Percentiles rank a stretch among this genome's conserved stretches.
phyloP scores from a whole-genome alignment of 129 eudicot genomes.

The Chrysanthemum seticuspe region DNA sequence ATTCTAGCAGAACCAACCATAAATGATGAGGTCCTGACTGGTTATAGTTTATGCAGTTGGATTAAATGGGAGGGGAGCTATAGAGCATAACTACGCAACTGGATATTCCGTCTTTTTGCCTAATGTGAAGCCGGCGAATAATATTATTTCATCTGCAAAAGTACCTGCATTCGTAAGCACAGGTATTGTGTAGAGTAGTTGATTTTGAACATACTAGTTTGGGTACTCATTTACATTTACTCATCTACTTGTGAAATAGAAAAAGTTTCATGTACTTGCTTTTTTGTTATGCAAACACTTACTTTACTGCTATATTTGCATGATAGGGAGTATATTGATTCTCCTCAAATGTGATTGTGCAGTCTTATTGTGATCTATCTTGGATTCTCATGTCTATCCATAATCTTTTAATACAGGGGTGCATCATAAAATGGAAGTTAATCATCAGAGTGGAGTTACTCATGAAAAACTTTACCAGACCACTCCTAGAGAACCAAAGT shows the following conservation, averaged over 20 bases:
- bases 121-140: conserved; percentile 41
- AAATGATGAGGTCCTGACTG: background rate
- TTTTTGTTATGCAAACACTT: background rate
- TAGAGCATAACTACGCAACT: conserved; percentile 52
- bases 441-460: conserved; percentile 46
- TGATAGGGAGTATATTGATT: background rate
- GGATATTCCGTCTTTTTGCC: conserved; percentile 47
- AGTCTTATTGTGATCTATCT: background rate
- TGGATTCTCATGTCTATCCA: background rate
- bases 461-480: conserved; percentile 37
- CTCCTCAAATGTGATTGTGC: background rate
- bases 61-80: conserved; percentile 29
- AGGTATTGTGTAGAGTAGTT: conserved; percentile 31
- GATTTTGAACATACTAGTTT: conserved; percentile 1
- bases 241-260: too few species aligned
- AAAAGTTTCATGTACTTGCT: background rate
- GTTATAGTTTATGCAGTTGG: conserved; percentile 43
- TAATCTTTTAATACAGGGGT: conserved; percentile 37
- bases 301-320: background rate
- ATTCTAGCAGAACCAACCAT: background rate
- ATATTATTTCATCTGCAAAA: conserved; percentile 33
- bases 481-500: conserved; percentile 43
- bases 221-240: background rate
- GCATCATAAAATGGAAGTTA: conserved; percentile 59
- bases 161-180: conserved; percentile 37